Conservation (phyloP, 176 grass and related monocot genomes). For the Juncus inflexus region DNA sequence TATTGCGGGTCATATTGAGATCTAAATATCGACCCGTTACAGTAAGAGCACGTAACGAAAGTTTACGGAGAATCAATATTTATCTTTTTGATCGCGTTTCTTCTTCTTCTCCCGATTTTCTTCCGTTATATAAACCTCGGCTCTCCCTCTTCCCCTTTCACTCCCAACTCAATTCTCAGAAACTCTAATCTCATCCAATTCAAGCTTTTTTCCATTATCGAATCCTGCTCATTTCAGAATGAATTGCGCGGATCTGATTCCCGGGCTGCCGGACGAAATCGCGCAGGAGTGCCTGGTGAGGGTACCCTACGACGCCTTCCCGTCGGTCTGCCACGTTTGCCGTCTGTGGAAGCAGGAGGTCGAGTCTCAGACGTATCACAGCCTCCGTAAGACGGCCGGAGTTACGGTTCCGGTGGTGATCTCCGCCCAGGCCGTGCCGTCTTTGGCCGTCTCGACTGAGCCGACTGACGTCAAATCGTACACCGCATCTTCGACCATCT, state of each 20-base stretch:
- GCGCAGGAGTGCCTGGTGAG: conserved; percentile 90
- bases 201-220: neutral
- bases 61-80: neutral
- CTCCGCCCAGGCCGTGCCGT: conserved; percentile 34
- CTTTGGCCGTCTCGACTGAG: conserved; percentile 14
- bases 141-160: neutral
- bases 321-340: conserved; percentile 55
- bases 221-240: conserved; percentile 13
- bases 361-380: conserved; percentile 46
- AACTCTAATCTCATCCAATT: conserved; percentile 4
- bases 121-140: conserved; percentile 11
- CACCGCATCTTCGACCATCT: conserved; percentile 11
- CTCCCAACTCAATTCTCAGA: too few species aligned
- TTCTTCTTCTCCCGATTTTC: neutral
- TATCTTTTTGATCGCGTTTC: too few species aligned
- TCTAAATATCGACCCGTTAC: too few species aligned
- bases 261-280: conserved; percentile 69
- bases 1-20: too few species aligned
- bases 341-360: conserved; percentile 68
- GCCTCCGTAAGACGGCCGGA: conserved; percentile 36
- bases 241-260: conserved; percentile 45
- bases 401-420: conserved; percentile 31
- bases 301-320: conserved; percentile 59
- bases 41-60: too few species aligned
- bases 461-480: conserved; percentile 5